Evolutionary conservation across 306 rosid genomes (phyloP), one percentile per base, ranked within the genome.

Genomic region (Glycine tomentella): DNA sequence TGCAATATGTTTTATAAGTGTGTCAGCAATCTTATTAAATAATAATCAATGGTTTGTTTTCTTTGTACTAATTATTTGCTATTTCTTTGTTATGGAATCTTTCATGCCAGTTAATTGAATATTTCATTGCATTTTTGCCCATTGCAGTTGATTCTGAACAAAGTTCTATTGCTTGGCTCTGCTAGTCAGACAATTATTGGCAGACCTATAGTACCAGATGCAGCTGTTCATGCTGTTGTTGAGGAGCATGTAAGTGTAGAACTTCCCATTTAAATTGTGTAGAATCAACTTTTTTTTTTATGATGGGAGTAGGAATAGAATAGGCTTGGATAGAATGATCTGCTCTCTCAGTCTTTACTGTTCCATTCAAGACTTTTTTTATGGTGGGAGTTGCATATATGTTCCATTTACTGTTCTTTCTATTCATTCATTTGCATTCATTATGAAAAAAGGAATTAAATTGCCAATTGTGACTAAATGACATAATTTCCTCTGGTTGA

Each of bases 241-340:
- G 99, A 93, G 89, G 99, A 93, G 88, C 99, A 95, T 77, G 98
- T 95, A 87, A 90, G 97, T 86, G 77, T 70, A 62, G 81, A 81
- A 68, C 62, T 76, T 44, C 34, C 44, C 52, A 17, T 75, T 65
- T 80, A 74, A 59, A 44, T 76, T 52, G 16, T 65, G 33, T 49
- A 8, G 38, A 80, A 61, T 72, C 36, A 42, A 34, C 31, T 25
- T 80, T 3, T 76, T 49, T 33, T n/a, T n/a, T 80, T 50, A 48
- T 20, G 68, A 64, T 80, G 51, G 38, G 51, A 53, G 64, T 75
- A 58, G 76, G 69, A 79, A 64, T 65, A 62, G 33, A 63, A 51
- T 74, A 51, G 38, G 9, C 51, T 66, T 78, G 78, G n/a, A 65
- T 71, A 49, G 82, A 82, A 56, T 48, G 45, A 38, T 38, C 44